Conservation (phyloP, 345 rosid genomes). For the Brassica incana region DNA sequence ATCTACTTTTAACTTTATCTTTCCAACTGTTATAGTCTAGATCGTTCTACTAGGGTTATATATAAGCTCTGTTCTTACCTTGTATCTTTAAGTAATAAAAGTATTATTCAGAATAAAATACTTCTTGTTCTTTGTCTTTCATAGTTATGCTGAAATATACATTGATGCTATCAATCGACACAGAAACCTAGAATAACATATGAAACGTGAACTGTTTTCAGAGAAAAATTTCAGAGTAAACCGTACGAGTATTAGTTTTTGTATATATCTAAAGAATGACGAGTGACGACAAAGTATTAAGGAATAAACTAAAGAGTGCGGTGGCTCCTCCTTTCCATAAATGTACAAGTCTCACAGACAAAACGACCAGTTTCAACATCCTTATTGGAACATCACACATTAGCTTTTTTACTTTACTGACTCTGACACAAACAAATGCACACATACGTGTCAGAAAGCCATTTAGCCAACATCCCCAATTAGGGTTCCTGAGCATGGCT, state of each 20-base stretch:
- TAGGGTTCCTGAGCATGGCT: conserved; percentile 23
- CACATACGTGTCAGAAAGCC: conserved; percentile 14
- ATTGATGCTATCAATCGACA: not conserved
- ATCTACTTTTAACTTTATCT: no score
- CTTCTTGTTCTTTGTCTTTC: no score
- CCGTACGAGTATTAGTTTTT: not conserved
- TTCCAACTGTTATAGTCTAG: no score
- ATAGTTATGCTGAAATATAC: not conserved
- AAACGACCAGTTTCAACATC: conserved; percentile 27
- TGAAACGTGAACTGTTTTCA: not conserved
- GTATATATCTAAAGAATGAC: not conserved
- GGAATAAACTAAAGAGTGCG: conserved; percentile 1
- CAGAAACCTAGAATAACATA: not conserved
- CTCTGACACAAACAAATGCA: not conserved
- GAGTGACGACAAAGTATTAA: not conserved
- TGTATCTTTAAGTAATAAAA: no score
- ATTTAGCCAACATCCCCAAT: conserved; percentile 20
- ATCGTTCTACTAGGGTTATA: no score
- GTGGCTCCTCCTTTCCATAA: conserved; percentile 12
- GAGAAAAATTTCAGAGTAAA: not conserved
- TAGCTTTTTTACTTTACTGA: conserved; percentile 20
- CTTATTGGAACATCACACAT: conserved; percentile 10
- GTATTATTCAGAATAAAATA: no score
- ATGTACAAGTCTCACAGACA: conserved; percentile 35
- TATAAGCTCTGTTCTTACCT: no score